Percentiles rank a stretch among this genome's conserved stretches.
Conservation (phyloP, 768 basidiomycete genomes). For the Termitomyces sp. region DNA sequence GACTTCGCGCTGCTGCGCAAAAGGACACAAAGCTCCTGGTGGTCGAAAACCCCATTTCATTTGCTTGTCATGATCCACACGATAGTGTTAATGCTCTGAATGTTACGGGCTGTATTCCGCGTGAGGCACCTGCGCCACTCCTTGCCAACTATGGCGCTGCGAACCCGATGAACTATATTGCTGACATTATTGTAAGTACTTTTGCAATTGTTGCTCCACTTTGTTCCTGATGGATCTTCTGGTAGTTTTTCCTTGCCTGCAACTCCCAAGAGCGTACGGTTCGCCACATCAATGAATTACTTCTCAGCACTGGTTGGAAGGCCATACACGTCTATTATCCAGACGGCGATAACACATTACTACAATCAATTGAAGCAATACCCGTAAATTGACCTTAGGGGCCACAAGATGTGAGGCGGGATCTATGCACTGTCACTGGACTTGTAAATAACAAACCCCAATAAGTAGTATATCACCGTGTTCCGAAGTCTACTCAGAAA, state of each 20-base stretch:
- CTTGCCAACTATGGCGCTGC: constrained; percentile 33
- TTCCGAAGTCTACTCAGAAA: too few relatives aligned
- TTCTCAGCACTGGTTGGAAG: constrained; percentile 28
- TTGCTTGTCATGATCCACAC: constrained; percentile 2
- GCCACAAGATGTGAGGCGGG: too few relatives aligned
- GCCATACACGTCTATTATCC: constrained; percentile 3
- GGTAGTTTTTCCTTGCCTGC: constrained; percentile 33
- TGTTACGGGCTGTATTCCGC: constrained; percentile 18
- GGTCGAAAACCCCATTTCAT: too few relatives aligned
- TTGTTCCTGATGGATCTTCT: not conserved
- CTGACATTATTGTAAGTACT: constrained; percentile 29
- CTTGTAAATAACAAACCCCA: too few relatives aligned
- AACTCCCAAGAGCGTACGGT: constrained; percentile 34
- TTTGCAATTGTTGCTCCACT: not conserved
- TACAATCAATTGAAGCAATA: not conserved
- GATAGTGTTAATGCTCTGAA: constrained; percentile 1
- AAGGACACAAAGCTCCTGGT: too few relatives aligned
- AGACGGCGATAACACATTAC: not conserved
- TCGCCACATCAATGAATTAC: constrained; percentile 21
- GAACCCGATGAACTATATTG: constrained; percentile 27
- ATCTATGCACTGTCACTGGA: too few relatives aligned
- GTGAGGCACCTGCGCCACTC: constrained; percentile 21
- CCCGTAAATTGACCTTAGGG: too few relatives aligned
- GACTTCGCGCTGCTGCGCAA: too few relatives aligned
- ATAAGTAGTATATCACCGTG: too few relatives aligned